Percentiles rank a stretch among this genome's conserved stretches.
Evolutionary conservation across 2,329 filamentous ascomycete genomes (phyloP).

Genomic region (Talaromyces sp.): DNA sequence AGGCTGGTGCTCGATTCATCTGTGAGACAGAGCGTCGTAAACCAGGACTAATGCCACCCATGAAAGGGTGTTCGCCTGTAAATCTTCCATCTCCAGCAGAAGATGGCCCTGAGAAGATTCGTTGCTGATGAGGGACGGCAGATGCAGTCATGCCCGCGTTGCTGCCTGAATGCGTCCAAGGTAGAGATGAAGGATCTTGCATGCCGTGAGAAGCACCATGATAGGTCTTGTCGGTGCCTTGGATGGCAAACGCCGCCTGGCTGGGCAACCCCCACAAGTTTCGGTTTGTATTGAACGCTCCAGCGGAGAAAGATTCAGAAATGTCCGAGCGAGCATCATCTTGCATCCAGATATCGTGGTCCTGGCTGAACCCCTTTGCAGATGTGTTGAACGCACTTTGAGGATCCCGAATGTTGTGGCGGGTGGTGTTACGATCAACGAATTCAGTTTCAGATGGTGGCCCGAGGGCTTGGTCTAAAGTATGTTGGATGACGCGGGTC

Average conservation of each 20-base stretch:
- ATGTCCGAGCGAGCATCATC: slow-evolving; percentile 47
- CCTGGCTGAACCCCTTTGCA: slow-evolving; percentile 41
- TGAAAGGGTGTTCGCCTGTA: slow-evolving; percentile 31
- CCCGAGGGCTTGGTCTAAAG: slow-evolving; percentile 57
- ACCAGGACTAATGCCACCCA: slow-evolving; percentile 25
- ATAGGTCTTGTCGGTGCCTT: slow-evolving; percentile 29
- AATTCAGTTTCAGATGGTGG: slow-evolving; percentile 54
- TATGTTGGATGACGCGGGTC: slow-evolving; percentile 59
- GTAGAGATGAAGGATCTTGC: slow-evolving; percentile 24
- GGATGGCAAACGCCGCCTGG: slow-evolving; percentile 27
- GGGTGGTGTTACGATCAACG: slow-evolving; percentile 46
- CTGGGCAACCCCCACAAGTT: slow-evolving; percentile 30
- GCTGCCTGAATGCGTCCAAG: slow-evolving; percentile 9
- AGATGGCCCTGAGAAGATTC: slow-evolving; percentile 36
- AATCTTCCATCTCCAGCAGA: slow-evolving; percentile 30
- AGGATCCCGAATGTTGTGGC: slow-evolving; percentile 50
- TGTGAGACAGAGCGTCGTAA: slow-evolving; percentile 33
- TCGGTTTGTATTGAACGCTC: slow-evolving; percentile 40
- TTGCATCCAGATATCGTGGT: slow-evolving; percentile 44
- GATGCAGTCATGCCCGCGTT: slow-evolving; percentile 30
- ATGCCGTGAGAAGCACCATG: slow-evolving; percentile 25
- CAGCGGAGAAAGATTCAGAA: slow-evolving; percentile 42
- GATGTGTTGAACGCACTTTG: slow-evolving; percentile 54
- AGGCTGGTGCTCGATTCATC: slow-evolving; percentile 30
- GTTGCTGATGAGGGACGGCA: slow-evolving; percentile 31